These are phyloP conservation scores for Citrus mangshanensis DNA, from an alignment of 345 rosid species.

Conservation along the genomic window DNA sequence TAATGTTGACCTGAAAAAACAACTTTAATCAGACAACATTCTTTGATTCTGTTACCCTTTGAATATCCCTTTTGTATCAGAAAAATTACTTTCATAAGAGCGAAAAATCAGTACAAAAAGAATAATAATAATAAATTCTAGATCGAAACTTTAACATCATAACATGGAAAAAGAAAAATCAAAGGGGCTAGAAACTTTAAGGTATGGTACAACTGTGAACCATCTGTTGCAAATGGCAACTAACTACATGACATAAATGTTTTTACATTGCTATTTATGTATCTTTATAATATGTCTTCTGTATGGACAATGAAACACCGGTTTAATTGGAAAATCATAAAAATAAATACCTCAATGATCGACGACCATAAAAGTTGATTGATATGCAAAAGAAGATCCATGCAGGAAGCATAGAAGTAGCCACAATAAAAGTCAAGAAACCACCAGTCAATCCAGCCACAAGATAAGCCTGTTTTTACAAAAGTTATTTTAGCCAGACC, in stretches of 20 bases:
- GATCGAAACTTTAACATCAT: not conserved
- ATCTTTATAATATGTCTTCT: not conserved
- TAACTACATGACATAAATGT: not conserved
- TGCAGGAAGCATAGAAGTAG: slow-evolving; percentile 69
- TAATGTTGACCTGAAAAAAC: slow-evolving; percentile 64
- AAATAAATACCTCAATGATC: slow-evolving; percentile 50
- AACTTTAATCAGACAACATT: slow-evolving; percentile 24
- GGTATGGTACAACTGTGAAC: not conserved
- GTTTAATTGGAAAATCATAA: slow-evolving; percentile 1
- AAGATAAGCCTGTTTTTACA: slow-evolving; percentile 64
- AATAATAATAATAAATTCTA: no score
- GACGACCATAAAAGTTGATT: slow-evolving; percentile 42
- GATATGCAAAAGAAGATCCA: slow-evolving; percentile 67
- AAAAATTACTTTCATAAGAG: not conserved
- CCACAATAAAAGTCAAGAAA: slow-evolving; percentile 60
- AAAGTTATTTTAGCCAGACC: slow-evolving; percentile 27
- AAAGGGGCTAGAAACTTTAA: not conserved
- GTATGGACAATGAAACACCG: not conserved
- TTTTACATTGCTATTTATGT: not conserved
- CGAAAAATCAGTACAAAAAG: not conserved
- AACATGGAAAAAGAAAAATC: not conserved
- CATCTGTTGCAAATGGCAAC: not conserved
- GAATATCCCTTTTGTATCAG: not conserved
- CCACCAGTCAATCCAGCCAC: slow-evolving; percentile 86
- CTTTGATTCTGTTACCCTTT: not conserved